Percentiles rank a stretch among this genome's conserved stretches.
Evolutionary conservation across 306 rosid genomes (phyloP).

Genomic region (Fagus sylvatica): DNA sequence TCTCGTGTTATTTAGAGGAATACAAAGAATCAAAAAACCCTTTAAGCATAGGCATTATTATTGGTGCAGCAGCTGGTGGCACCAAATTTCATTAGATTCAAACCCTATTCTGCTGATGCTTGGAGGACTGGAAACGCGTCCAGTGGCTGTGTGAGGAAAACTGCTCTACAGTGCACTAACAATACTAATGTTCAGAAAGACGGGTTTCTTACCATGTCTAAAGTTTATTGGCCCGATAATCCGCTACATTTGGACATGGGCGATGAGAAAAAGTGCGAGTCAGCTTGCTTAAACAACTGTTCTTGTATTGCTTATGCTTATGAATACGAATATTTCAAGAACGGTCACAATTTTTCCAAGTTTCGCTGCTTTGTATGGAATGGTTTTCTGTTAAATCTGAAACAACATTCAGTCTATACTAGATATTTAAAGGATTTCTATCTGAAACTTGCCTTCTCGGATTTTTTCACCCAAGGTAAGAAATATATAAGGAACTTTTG

Average conservation of each 20-base stretch:
- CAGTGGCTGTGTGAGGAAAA: background rate
- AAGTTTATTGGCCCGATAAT: background rate
- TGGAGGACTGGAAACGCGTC: too few species aligned
- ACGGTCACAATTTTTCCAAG: too few species aligned
- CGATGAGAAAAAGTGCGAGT: background rate
- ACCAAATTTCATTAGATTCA: too few species aligned
- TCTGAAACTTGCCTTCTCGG: constrained; percentile 19
- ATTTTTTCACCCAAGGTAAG: background rate
- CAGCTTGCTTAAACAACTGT: background rate
- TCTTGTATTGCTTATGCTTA: constrained; percentile 20
- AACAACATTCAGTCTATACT: background rate
- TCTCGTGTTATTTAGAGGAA: background rate
- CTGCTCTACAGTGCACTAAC: background rate
- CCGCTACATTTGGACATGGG: background rate
- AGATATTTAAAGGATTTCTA: background rate
- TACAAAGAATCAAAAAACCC: background rate
- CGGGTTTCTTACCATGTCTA: background rate
- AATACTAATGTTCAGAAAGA: background rate
- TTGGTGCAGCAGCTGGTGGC: constrained; percentile 43
- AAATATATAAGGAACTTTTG: too few species aligned
- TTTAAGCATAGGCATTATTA: constrained; percentile 4
- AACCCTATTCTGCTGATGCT: background rate
- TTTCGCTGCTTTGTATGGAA: constrained; percentile 7
- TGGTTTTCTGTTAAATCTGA: background rate
- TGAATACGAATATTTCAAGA: background rate